Evolutionary conservation across 306 rosid genomes (phyloP).

Genomic region (Begonia peltatifolia): DNA sequence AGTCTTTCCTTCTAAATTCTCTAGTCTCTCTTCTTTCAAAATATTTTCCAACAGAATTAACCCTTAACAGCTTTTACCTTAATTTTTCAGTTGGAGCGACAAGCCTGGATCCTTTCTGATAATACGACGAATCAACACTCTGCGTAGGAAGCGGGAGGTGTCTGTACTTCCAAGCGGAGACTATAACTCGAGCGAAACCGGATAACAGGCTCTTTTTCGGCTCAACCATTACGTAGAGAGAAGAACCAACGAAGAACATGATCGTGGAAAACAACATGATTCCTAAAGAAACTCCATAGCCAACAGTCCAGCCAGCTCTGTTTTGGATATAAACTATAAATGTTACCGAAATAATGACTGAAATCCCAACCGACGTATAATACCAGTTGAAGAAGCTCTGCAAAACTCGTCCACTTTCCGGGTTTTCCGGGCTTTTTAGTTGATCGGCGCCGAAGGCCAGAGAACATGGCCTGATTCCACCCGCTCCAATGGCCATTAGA

Average conservation of each 20-base stretch:
- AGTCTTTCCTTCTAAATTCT: too few relatives aligned
- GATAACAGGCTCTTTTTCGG: constrained; percentile 40
- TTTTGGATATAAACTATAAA: constrained; percentile 57
- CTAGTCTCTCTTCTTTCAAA: too few relatives aligned
- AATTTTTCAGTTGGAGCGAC: constrained; percentile 42
- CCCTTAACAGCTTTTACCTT: constrained; percentile 22
- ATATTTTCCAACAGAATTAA: too few relatives aligned
- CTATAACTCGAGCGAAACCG: constrained; percentile 34
- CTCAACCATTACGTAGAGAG: constrained; percentile 24
- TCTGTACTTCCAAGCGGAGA: constrained; percentile 57
- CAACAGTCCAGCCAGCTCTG: constrained; percentile 42
- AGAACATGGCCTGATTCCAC: constrained; percentile 71
- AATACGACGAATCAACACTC: constrained; percentile 31
- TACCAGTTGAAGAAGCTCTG: constrained; percentile 78
- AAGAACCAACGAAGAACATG: constrained; percentile 52
- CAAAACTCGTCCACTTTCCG: constrained; percentile 23
- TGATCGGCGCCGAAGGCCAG: constrained; percentile 71
- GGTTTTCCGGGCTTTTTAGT: constrained; percentile 31
- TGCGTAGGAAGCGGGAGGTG: constrained; percentile 28
- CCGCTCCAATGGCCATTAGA: constrained; percentile 64
- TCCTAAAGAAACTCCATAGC: constrained; percentile 57
- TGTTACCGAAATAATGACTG: constrained; percentile 29
- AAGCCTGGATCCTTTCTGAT: constrained; percentile 32
- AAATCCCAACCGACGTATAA: constrained; percentile 54
- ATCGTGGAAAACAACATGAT: constrained; percentile 41